Base-by-base conservation (phyloP, 345 rosid species). In the Salix purpurea region DNA sequence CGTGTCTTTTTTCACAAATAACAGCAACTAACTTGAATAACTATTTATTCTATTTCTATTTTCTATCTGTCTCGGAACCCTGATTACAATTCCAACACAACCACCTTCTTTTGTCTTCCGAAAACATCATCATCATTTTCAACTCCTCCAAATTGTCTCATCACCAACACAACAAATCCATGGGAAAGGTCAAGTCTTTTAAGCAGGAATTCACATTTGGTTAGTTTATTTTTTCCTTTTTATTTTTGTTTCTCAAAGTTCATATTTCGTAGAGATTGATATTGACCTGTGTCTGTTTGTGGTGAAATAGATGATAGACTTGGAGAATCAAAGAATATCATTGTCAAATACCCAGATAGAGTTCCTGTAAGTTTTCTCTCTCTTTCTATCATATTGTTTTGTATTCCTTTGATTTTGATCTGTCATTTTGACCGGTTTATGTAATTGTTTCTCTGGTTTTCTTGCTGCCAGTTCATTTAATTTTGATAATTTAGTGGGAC, bases 261-360 rank as follows among this genome's bases (percentile, higher is more conserved):
- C 65, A 58, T 18, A 34, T 32, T 32, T 0, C 23, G 36, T 23
- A 14, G 23, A 24, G 3, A 1, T 44, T 65, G 32, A 37, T 30
- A 62, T 32, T 71, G 52, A 40, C 4, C 36, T 61, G 23, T 28
- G 2, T 39, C 11, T 56, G 28, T 23, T 4, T 54, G 60, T 58
- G 37, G 3, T 56, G 46, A 62, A 36, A 80, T 40, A 92, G 97
- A 88, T 23, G 87, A 90, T 66, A 70, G 94, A 65, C 52, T 88
- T 19, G 85, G 87, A n/a, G 97, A 92, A 37, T 89, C 97, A 12
- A 85, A 69, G 40, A 75, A 72, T 75, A 90, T 91, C 67, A 62
- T 79, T 44, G 76, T 78, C 30, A 92, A 91, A 84, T 88, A 92
- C 65, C 90, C 92, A 24, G 90, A 88, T 73, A 80, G 97, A 78